phyloP scores from a whole-genome alignment of 2,329 filamentous ascomycete species.

The Talaromyces islandicus region DNA sequence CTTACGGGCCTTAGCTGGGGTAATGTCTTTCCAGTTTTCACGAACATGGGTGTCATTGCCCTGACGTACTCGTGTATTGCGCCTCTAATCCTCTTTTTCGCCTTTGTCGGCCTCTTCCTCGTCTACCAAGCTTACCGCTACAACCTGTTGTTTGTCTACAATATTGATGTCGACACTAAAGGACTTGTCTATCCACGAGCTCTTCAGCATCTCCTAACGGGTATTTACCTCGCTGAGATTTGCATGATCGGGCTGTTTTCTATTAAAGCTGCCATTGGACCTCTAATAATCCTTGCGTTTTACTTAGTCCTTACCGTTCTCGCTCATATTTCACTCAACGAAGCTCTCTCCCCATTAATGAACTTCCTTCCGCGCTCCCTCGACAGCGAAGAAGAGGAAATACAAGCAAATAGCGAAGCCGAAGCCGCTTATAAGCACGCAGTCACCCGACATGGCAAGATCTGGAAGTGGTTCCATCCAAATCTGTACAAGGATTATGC shows the following conservation, averaged over 20 bases:
- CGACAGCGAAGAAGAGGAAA: conserved; percentile 48
- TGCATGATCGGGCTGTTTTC: conserved; percentile 82
- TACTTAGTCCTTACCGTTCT: conserved; percentile 70
- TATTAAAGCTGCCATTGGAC: conserved; percentile 57
- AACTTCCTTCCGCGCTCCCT: conserved; percentile 68
- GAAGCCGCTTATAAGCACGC: conserved; percentile 14
- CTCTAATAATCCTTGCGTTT: conserved; percentile 68
- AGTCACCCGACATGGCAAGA: conserved; percentile 16
- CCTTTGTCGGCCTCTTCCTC: conserved; percentile 67
- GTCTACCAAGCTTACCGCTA: conserved; percentile 88
- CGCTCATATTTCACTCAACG: conserved; percentile 58
- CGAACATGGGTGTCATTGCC: conserved; percentile 78
- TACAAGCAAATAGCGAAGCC: conserved; percentile 32
- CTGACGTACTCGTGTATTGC: conserved; percentile 84
- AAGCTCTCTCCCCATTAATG: conserved; percentile 38
- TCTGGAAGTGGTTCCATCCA: conserved; percentile 55
- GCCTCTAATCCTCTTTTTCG: conserved; percentile 76
- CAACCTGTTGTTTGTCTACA: conserved; percentile 81
- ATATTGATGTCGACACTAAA: conserved; percentile 76
- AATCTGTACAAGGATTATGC: conserved; percentile 70
- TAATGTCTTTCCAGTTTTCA: conserved; percentile 68
- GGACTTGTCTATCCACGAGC: conserved; percentile 83
- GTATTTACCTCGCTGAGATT: conserved; percentile 75
- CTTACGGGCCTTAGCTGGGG: conserved; percentile 78
- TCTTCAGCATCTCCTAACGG: conserved; percentile 75